Evolutionary conservation across 2,329 filamentous ascomycete species (phyloP).

Genomic region (Talaromyces piceae): DNA sequence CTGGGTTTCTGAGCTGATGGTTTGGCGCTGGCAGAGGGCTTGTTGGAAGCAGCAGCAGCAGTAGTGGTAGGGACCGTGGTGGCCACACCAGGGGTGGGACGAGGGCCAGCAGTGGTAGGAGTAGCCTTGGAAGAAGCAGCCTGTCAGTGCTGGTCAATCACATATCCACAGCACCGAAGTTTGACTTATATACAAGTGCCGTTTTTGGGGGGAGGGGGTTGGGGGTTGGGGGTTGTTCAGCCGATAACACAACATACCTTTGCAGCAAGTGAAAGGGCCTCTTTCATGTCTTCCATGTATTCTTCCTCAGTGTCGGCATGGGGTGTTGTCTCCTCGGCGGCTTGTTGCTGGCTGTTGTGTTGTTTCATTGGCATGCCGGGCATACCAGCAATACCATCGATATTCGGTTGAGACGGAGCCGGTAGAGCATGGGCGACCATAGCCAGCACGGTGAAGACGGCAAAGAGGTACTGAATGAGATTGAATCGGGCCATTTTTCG

Average conservation of each 20-base stretch:
- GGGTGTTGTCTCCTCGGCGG: not conserved
- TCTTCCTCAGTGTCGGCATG: not conserved
- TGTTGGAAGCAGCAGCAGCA: not conserved
- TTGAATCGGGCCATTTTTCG: conserved; percentile 28
- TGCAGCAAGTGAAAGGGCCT: conserved; percentile 3
- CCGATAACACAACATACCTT: too few relatives aligned
- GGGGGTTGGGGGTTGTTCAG: too few relatives aligned
- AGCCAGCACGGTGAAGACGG: conserved; percentile 23
- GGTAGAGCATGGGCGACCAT: conserved; percentile 24
- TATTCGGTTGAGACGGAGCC: conserved; percentile 3
- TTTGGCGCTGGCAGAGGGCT: not conserved
- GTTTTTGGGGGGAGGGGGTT: too few relatives aligned
- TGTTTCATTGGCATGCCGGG: conserved; percentile 3
- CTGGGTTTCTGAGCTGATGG: not conserved
- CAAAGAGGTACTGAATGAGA: conserved; percentile 19
- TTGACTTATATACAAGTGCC: too few relatives aligned
- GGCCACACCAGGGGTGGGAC: conserved; percentile 7
- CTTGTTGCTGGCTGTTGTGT: not conserved
- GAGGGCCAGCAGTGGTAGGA: conserved; percentile 6
- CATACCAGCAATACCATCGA: conserved; percentile 8
- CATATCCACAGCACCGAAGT: not conserved
- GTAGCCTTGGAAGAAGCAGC: conserved; percentile 10
- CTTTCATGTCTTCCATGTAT: conserved; percentile 8
- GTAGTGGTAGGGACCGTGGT: not conserved
- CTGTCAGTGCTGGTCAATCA: conserved; percentile 8